Evolutionary conservation across 2,329 filamentous ascomycete genomes (phyloP), one percentile per base, ranked within the genome.

Genomic region (Penicillium sp.): DNA sequence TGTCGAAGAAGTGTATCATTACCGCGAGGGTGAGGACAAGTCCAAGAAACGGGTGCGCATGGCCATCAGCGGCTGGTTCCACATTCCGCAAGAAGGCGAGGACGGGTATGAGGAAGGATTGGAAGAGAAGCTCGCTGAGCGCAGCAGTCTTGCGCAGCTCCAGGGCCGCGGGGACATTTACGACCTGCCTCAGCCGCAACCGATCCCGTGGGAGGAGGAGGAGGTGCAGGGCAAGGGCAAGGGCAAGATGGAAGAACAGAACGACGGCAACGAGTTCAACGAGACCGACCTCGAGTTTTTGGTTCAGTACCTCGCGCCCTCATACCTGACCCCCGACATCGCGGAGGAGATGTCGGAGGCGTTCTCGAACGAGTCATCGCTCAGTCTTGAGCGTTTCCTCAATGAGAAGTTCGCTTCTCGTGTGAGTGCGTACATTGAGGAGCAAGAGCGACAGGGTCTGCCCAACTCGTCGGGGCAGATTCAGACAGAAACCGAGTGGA

Each of bases 31-130:
- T 61, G 77, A 72, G 56, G 78, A 80, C 67, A 77, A 81, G 39
- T 77, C 76, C 61, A 80, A 76, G 64, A 77, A 60, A 45, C 62
- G 68, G 7, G 81, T 96, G 33, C 83, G 93, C 53, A 97, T 98
- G 91, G 93, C 93, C 35, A 95, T 98, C 60, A 95, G 88, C 62
- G 93, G 93, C 36, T 98, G 93, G 93, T 98, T 94, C 66, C 93
- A 98, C 67, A 97, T 98, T 49, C 93, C 93, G 0, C 93, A 98
- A 68, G 71, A 86, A 54, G 91, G 91, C 40, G 93, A 98, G 65
- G 88, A 94, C 17, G 93, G 93, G 29, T 98, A 85, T 56, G 81
- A 94, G 54, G 74, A 86, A 60, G 93, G 91, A 3, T 77, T 93
- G 39, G 91, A 97, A 65, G 88, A 94, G 71, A 86, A 84, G 62